Evolutionary conservation across 2,329 filamentous ascomycete genomes (phyloP).

Genomic region (Hypoxylon rubiginosum): DNA sequence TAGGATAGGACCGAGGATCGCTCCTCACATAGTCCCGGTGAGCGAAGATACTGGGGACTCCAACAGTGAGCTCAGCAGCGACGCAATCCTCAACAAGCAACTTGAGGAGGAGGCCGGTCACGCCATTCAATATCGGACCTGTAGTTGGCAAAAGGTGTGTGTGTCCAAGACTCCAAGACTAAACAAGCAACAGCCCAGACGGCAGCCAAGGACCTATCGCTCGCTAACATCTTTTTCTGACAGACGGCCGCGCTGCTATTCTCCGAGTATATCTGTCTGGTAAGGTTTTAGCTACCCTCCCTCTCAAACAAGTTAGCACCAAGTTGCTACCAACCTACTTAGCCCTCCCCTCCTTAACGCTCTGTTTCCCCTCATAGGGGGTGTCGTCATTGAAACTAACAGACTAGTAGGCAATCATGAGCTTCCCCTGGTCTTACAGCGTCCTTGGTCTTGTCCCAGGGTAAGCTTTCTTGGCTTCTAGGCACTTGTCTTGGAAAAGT

Average conservation of each 20-base stretch:
- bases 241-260: constrained; percentile 90
- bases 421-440: constrained; percentile 93
- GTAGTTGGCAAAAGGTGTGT: constrained; percentile 90
- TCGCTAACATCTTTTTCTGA: constrained; percentile 28
- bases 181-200: constrained; percentile 13
- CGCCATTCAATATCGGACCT: constrained; percentile 91
- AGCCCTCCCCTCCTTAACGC: background rate
- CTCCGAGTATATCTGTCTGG: constrained; percentile 93
- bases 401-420: constrained; percentile 82
- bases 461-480: constrained; percentile 48
- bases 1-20: constrained; percentile 65
- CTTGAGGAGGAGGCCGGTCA: constrained; percentile 81
- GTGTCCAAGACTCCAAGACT: constrained; percentile 45
- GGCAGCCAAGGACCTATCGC: constrained; percentile 28
- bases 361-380: background rate
- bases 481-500: constrained; percentile 28
- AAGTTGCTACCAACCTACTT: background rate
- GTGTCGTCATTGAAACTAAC: constrained; percentile 33
- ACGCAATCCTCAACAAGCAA: constrained; percentile 71
- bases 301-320: background rate
- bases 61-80: constrained; percentile 61
- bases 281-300: constrained; percentile 43
- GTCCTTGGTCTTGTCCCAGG: constrained; percentile 88
- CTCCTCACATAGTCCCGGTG: constrained; percentile 54
- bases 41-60: constrained; percentile 49